Percentiles rank a stretch among this genome's conserved stretches.
phyloP scores from a whole-genome alignment of 768 basidiomycete species.

The Mycena latifolia region DNA sequence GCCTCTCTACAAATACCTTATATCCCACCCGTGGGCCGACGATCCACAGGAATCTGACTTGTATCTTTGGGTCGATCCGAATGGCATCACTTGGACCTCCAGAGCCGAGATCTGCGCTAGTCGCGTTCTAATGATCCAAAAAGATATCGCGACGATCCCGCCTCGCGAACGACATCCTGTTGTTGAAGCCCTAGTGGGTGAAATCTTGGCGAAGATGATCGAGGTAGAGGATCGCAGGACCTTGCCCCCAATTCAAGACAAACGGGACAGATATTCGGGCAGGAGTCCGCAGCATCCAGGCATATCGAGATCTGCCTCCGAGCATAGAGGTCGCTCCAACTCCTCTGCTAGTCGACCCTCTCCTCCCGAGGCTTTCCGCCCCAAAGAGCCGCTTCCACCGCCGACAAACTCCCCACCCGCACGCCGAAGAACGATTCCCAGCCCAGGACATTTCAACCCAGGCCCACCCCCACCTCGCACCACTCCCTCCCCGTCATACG shows the following conservation, averaged over 20 bases:
- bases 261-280: constrained; percentile 17
- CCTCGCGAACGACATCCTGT: constrained; percentile 31
- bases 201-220: constrained; percentile 35
- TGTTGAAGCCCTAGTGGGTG: constrained; percentile 31
- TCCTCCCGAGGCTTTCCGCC: constrained; percentile 2
- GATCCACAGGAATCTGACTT: constrained; percentile 34
- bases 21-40: constrained; percentile 33
- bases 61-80: constrained; percentile 34
- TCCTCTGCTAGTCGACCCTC: constrained; percentile 27
- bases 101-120: constrained; percentile 34
- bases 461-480: neutral
- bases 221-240: constrained; percentile 27
- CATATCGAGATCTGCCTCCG: constrained; percentile 1
- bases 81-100: constrained; percentile 34
- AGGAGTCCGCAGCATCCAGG: constrained; percentile 4
- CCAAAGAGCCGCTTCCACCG: constrained; percentile 3
- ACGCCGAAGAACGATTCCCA: constrained; percentile 8
- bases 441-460: neutral
- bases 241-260: constrained; percentile 29
- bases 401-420: neutral
- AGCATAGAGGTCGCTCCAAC: constrained; percentile 8
- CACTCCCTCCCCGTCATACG: neutral
- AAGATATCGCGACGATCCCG: constrained; percentile 25
- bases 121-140: constrained; percentile 33
- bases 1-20: constrained; percentile 33